Base-by-base conservation (phyloP, 2,329 filamentous ascomycete genomes). In the Xylariaceae sp. region DNA sequence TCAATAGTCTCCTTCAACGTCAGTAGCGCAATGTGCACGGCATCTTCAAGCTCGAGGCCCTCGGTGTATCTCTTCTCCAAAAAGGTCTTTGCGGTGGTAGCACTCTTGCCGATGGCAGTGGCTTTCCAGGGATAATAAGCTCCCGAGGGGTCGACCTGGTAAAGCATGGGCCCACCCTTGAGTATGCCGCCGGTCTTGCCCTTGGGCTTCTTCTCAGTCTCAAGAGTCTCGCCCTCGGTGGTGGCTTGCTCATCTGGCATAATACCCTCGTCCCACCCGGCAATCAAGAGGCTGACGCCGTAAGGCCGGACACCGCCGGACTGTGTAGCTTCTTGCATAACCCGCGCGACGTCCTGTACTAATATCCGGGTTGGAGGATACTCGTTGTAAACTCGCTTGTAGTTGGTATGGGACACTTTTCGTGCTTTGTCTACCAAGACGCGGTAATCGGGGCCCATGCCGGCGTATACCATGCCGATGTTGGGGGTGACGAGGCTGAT, bases 371-470 rank as follows among this genome's bases (percentile, higher is more conserved):
- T 99, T 4, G 94, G 94, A n/a, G 94, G 94, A 78, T 99, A 99
- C 78, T 99, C 94, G 77, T 99, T 99, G 81, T 99, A 99, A 78
- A 99, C 91, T 74, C 94, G 90, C 84, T 99, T 99, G 85, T 99
- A 99, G 73, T 86, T 88, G 47, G 94, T 95, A 77, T 99, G 94
- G 54, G 91, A 96, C 64, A 96, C 94, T 76, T 97, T 99, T 71
- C 94, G 91, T 65, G 94, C 94, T 74, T 91, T 92, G 80, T 99
- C 94, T 66, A 97, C 94, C 52, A 99, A 83, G 55, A 99, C 90
- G 73, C 94, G 86, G 79, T 97, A 99, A 75, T 99, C 94, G 57
- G 94, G 94, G 32, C 94, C 92, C 94, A 99, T 99, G 71, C 94
- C 94, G 50, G 91, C 91, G 78, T 99, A 99, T 68, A 99, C 94